phyloP scores from a whole-genome alignment of 257 asterid genomes.

The Fraxinus quadrangulata region DNA sequence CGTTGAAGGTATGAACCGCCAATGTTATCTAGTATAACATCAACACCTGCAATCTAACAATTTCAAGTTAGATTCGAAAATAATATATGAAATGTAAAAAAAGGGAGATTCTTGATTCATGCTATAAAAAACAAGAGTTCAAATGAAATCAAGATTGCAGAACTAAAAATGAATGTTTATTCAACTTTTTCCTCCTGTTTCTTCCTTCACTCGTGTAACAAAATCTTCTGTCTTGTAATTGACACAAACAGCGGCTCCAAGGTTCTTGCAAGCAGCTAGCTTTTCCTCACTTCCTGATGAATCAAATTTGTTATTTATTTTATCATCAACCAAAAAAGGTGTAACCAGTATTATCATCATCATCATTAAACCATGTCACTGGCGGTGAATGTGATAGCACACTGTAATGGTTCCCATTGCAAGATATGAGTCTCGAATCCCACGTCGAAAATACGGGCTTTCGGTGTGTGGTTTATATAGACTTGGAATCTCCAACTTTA shows the following conservation, averaged over 20 bases:
- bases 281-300: constrained; percentile 83
- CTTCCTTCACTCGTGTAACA: no score
- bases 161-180: constrained; percentile 14
- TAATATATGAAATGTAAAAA: neutral
- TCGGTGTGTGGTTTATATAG: no score
- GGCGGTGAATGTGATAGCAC: constrained; percentile 9
- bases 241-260: constrained; percentile 94
- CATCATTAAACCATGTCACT: constrained; percentile 5
- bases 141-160: constrained; percentile 31
- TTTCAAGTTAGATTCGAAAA: constrained; percentile 13
- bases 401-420: constrained; percentile 25
- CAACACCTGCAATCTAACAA: constrained; percentile 55
- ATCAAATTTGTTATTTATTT: neutral
- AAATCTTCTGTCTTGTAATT: constrained; percentile 75
- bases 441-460: no score
- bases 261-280: constrained; percentile 83
- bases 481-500: no score
- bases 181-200: no score
- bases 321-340: neutral
- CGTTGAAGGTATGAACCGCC: constrained; percentile 75
- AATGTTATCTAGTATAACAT: constrained; percentile 77
- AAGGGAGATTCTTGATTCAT: neutral
- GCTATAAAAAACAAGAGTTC: neutral
- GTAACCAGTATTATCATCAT: neutral
- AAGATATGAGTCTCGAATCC: no score